phyloP scores from a whole-genome alignment of 2,329 filamentous ascomycete species.

The Aspergillus pseudotamarii region DNA sequence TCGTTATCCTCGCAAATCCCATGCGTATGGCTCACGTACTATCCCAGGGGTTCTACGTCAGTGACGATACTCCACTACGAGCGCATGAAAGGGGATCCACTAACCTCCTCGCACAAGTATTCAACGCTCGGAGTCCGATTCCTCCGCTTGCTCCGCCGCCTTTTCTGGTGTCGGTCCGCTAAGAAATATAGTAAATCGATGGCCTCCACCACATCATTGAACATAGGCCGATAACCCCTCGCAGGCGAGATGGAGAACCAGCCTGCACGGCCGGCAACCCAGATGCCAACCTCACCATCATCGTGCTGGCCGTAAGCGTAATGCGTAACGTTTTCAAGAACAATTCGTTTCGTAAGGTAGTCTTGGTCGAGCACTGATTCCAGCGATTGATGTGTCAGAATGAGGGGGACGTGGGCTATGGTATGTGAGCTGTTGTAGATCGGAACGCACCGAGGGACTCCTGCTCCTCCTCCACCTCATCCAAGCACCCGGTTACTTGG shows the following conservation, averaged over 20 bases:
- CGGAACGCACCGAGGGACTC: slow-evolving; percentile 42
- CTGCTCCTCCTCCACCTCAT: slow-evolving; percentile 48
- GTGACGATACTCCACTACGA: neutral
- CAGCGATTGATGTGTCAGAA: neutral
- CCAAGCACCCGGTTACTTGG: slow-evolving; percentile 56
- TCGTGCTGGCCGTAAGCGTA: slow-evolving; percentile 55
- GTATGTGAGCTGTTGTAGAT: neutral
- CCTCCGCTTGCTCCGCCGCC: slow-evolving; percentile 36
- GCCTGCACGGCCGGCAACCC: slow-evolving; percentile 64
- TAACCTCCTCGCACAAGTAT: slow-evolving; percentile 45
- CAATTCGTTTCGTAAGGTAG: slow-evolving; percentile 46
- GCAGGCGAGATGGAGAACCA: slow-evolving; percentile 63
- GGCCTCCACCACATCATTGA: slow-evolving; percentile 60
- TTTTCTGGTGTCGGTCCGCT: slow-evolving; percentile 57
- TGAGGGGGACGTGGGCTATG: neutral
- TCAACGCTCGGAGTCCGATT: slow-evolving; percentile 41
- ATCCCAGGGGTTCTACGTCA: slow-evolving; percentile 7
- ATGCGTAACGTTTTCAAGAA: slow-evolving; percentile 52
- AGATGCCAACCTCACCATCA: slow-evolving; percentile 60
- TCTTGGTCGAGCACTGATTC: slow-evolving; percentile 41
- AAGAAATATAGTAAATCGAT: slow-evolving; percentile 64
- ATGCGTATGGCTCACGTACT: slow-evolving; percentile 48
- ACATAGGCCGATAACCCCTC: slow-evolving; percentile 55
- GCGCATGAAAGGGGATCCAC: slow-evolving; percentile 13
- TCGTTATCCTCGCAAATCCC: slow-evolving; percentile 47